Conservation (phyloP, 441 rosid genomes). For the Raphanus hybrid region DNA sequence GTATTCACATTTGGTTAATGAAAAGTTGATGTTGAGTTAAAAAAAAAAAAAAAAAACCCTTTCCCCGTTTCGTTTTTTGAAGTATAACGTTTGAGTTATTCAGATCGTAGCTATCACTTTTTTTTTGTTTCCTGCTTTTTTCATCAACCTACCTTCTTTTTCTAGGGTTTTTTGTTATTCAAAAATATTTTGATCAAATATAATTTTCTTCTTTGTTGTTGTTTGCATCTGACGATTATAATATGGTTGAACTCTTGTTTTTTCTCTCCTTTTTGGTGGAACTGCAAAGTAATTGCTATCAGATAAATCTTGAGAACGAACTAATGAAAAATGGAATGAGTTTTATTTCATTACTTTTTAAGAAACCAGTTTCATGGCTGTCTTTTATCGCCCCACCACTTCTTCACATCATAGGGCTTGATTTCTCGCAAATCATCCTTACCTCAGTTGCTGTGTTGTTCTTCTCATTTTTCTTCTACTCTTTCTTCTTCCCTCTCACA, state of each 20-base stretch:
- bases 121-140: background rate
- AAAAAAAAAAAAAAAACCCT: no score
- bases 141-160: slow-evolving; percentile 15
- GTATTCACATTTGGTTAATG: no score
- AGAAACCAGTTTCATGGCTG: slow-evolving; percentile 50
- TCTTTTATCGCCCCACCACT: slow-evolving; percentile 46
- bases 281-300: slow-evolving; percentile 37
- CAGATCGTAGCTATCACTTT: background rate
- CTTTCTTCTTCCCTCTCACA: slow-evolving; percentile 46
- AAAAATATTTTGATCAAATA: background rate
- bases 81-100: background rate
- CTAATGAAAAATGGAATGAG: slow-evolving; percentile 41
- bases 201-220: slow-evolving; percentile 9
- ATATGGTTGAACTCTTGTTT: slow-evolving; percentile 39
- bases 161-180: slow-evolving; percentile 18
- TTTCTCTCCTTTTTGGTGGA: slow-evolving; percentile 37
- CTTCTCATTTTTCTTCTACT: slow-evolving; percentile 39
- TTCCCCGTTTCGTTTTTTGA: background rate
- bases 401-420: slow-evolving; percentile 47
- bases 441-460: slow-evolving; percentile 46
- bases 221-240: background rate
- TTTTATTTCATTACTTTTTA: slow-evolving; percentile 43
- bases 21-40: no score
- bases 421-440: slow-evolving; percentile 46
- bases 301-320: slow-evolving; percentile 45